These are phyloP conservation scores for Kwoniella sp. DNA, from an alignment of 768 basidiomycete species.

Conservation along the genomic window DNA sequence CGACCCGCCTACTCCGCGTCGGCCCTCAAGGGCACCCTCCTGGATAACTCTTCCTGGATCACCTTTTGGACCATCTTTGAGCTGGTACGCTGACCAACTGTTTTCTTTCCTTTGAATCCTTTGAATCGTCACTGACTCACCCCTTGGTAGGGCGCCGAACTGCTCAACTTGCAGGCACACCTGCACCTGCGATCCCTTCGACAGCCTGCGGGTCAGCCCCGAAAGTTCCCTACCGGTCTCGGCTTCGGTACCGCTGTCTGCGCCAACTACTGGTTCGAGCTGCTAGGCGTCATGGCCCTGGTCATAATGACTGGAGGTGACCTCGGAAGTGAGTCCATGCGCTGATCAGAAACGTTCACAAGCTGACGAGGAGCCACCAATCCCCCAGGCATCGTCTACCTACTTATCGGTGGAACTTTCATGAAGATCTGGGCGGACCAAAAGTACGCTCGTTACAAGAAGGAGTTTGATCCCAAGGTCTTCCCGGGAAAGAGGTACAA, in stretches of 20 bases:
- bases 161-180: constrained; percentile 81
- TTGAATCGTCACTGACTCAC: constrained; percentile 45
- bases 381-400: constrained; percentile 57
- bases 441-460: constrained; percentile 85
- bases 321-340: constrained; percentile 28
- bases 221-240: constrained; percentile 87
- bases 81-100: constrained; percentile 56
- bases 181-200: constrained; percentile 76
- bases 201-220: constrained; percentile 64
- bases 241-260: constrained; percentile 81
- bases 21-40: constrained; percentile 62
- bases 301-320: constrained; percentile 70
- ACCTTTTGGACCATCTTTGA: constrained; percentile 64
- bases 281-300: constrained; percentile 67
- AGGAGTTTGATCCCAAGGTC: constrained; percentile 86
- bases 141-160: constrained; percentile 77
- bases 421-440: constrained; percentile 87
- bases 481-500: constrained; percentile 54
- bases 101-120: neutral
- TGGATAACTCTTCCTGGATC: constrained; percentile 66
- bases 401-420: constrained; percentile 58
- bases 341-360: constrained; percentile 2
- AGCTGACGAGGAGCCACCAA: neutral
- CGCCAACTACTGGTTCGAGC: constrained; percentile 95
- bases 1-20: constrained; percentile 68